Base-by-base conservation (phyloP, 202 grass and related monocot species). In the Hordeum pubiflorum region DNA sequence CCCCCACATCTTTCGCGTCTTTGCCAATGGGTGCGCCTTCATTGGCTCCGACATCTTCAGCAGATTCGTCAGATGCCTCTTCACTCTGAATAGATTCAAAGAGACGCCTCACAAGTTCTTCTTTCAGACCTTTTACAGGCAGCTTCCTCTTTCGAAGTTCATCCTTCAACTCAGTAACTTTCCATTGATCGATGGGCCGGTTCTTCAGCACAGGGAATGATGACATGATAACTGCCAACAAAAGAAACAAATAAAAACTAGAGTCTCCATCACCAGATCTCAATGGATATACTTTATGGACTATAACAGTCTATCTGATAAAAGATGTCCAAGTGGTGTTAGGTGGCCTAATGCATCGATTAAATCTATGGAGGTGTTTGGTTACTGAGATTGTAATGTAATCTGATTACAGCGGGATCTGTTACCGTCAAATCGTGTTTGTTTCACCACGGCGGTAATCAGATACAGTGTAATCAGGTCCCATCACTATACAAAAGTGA, bases 141-240 rank as follows among this genome's bases (percentile, higher is more conserved):
- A 99, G 86, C 77, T 37, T 93, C 67, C 96, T 96, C 83, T 86
- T 96, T 65, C 88, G 88, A 2, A 99, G 92, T 71, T 99, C 96
- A 24, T 96, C 96, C 83, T 91, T 95, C 50, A 99, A 83, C 79
- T 99, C 96, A 44, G 91, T 96, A 50, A 99, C 96, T 81, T 86
- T 96, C 96, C 92, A 99, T 73, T 96, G 97, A 82, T 99, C 97
- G 4, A 99, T 96, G 11, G 97, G 93, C 17, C 89, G 87, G 75
- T 92, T 96, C 75, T 99, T 99, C n/a, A 96, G 82, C 70, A 96
- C 89, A 81, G 89, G 89, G 78, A 83, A 99, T 20, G 87, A 92
- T 20, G 93, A 93, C 74, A 94, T 82, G 74, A 61, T 96, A 40
- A 61, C 88, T 94, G 83, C 76, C 26, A 75, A 88, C 6, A 6